Evolutionary conservation across 768 basidiomycete genomes (phyloP).

Genomic region (Termitomyces sp.): DNA sequence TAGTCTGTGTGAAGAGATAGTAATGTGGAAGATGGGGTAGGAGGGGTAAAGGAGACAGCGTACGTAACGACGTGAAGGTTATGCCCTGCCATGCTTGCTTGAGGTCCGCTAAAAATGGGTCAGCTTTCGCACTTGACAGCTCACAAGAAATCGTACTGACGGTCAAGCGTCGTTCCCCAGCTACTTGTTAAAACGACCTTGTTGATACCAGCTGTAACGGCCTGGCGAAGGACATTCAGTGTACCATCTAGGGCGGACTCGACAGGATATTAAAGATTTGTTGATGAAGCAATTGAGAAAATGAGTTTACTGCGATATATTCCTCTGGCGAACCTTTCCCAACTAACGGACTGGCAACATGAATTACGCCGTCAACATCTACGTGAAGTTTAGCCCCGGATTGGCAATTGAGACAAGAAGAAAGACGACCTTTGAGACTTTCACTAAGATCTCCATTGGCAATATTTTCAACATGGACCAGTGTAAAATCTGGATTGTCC

Average conservation of each 20-base stretch:
- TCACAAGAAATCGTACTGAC: background rate
- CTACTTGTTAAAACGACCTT: conserved; percentile 14
- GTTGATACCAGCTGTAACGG: conserved; percentile 3
- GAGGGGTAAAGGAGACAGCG: background rate
- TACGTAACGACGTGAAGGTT: conserved; percentile 4
- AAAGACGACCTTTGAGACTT: conserved; percentile 11
- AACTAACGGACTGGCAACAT: conserved; percentile 26
- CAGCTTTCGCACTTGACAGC: background rate
- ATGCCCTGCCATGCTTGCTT: background rate
- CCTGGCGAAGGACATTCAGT: conserved; percentile 14
- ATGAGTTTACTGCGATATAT: conserved; percentile 1
- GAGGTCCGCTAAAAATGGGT: background rate
- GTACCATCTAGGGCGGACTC: conserved; percentile 14
- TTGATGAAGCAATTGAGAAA: background rate
- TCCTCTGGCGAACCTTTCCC: conserved; percentile 7
- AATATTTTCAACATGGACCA: conserved; percentile 15
- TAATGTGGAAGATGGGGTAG: background rate
- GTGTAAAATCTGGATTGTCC: conserved; percentile 1
- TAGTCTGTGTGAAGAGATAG: conserved; percentile 3
- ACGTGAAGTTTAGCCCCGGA: conserved; percentile 9
- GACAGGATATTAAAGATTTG: background rate
- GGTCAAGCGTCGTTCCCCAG: conserved; percentile 10
- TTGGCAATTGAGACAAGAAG: background rate
- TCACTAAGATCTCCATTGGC: conserved; percentile 11
- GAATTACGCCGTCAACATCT: conserved; percentile 38